A percentile compares a stretch with the other conserved stretches of the same genome.
These are phyloP conservation scores for Debaryomycetaceae sp. DNA, from an alignment of 1,139 yeast genomes.

Conservation along the genomic window DNA sequence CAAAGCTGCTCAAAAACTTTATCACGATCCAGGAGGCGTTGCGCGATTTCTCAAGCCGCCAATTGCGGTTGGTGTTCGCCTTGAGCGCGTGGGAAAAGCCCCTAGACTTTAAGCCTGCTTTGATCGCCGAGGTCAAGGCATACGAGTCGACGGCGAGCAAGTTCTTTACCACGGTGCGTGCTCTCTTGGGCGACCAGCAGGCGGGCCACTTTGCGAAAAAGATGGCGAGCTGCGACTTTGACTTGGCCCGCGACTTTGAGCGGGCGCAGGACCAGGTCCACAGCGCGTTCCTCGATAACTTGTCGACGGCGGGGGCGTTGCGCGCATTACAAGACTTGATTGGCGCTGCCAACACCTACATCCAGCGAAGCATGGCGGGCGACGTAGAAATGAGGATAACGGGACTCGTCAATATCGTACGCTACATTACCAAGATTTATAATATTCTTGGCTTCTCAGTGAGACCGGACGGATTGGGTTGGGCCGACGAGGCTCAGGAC, in stretches of 20 bases:
- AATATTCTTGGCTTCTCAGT: constrained; percentile 65
- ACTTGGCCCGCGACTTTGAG: constrained; percentile 40
- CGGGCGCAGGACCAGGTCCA: constrained; percentile 55
- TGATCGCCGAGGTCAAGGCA: constrained; percentile 66
- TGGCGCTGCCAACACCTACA: constrained; percentile 60
- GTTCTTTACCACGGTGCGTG: constrained; percentile 77
- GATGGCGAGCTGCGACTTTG: constrained; percentile 39
- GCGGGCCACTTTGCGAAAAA: constrained; percentile 44
- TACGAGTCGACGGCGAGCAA: constrained; percentile 66
- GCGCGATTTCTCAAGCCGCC: constrained; percentile 58
- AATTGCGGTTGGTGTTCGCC: constrained; percentile 82
- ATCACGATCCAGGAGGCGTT: constrained; percentile 92
- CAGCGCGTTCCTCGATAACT: constrained; percentile 76
- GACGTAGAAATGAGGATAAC: constrained; percentile 48
- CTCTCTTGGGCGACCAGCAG: constrained; percentile 53
- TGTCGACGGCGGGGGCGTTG: constrained; percentile 68
- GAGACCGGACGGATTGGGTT: constrained; percentile 65
- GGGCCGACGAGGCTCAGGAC: constrained; percentile 37
- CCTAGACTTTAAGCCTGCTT: constrained; percentile 78
- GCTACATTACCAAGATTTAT: constrained; percentile 63
- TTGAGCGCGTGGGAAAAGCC: constrained; percentile 88
- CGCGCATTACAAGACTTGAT: constrained; percentile 58
- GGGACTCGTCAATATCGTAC: constrained; percentile 50
- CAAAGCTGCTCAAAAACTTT: constrained; percentile 86
- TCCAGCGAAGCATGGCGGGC: constrained; percentile 37